Percentiles rank a stretch among this genome's conserved stretches.
These are phyloP conservation scores for Acacia pycnantha DNA, from an alignment of 331 rosid species.

Conservation along the genomic window DNA sequence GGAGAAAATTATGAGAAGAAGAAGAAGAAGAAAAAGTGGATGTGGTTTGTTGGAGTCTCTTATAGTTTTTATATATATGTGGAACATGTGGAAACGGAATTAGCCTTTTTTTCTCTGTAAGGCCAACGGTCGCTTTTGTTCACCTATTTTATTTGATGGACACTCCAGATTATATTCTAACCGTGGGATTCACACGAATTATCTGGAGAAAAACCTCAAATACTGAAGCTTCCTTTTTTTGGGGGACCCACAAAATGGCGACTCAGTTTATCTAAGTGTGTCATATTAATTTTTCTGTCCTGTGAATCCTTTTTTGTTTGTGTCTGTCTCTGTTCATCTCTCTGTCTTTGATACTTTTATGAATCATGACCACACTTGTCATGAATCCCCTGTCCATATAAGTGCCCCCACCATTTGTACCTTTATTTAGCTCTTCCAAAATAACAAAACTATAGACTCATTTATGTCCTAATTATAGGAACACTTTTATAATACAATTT, in stretches of 20 bases:
- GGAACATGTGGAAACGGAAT: not conserved
- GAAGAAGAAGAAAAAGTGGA: not conserved
- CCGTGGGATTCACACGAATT: not conserved
- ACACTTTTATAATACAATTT: no score
- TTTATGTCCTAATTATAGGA: no score
- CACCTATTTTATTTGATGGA: slow-evolving; percentile 6
- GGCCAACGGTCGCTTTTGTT: not conserved
- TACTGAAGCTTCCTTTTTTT: not conserved
- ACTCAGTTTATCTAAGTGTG: not conserved
- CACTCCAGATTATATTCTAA: not conserved
- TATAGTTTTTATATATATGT: not conserved
- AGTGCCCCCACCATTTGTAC: not conserved
- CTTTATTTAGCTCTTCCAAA: not conserved
- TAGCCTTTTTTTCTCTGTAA: not conserved
- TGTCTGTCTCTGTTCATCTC: not conserved
- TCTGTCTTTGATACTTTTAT: not conserved
- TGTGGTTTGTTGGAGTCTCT: slow-evolving; percentile 4
- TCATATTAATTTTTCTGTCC: not conserved
- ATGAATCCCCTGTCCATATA: not conserved
- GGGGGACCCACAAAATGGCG: not conserved
- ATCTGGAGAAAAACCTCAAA: slow-evolving; percentile 3
- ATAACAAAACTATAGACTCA: not conserved
- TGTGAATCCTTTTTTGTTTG: not conserved
- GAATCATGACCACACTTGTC: not conserved
- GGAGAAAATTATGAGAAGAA: not conserved